Base-by-base conservation (phyloP, 495 filamentous ascomycete genomes). In the Hapsidospora chrysogenum region DNA sequence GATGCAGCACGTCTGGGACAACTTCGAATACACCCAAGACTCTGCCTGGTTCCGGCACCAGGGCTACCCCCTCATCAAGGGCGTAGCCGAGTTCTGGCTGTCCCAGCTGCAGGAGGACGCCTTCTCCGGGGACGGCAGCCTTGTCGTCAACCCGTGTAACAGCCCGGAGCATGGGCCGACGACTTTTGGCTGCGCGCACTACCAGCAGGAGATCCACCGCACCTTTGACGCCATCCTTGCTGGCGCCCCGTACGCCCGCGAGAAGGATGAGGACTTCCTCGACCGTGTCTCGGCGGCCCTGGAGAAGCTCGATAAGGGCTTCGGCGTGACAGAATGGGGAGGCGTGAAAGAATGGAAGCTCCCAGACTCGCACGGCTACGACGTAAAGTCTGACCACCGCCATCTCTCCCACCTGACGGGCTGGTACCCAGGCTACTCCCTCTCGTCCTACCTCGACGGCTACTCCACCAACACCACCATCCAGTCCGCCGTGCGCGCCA, bases 331-430 rank as follows among this genome's bases (percentile, higher is more conserved):
- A 20, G 23, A 21, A 18, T 33, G 31, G 31, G 31, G 31, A 22
- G 3, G 5, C 18, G 2, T 61, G 25, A 50, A 60, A 50, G 66
- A 71, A 47, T 71, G 66, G 66, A 70, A 70, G 35, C 40, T 61
- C 11, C n/a, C n/a, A n/a, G n/a, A n/a, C n/a, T n/a, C n/a, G n/a
- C n/a, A n/a, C n/a, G 63, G 57, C 21, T 51, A 49, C 13, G 58
- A 68, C 33, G 37, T 46, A 20, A 33, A 55, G 17, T 58, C 54
- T 31, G 60, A 67, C 32, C 66, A 72, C 40, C 60, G 67, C 20
- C 66, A 70, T 38, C 52, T 72, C n/a, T 66, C 61, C 16, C 50
- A 67, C 35, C 58, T 70, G 16, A 44, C 49, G 13, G 67, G 67
- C 31, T 69, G 63, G 62, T 68, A 66, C 33, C 63, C 66, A 1